A percentile compares a stretch with the other conserved stretches of the same genome.
These are phyloP conservation scores for Claviceps monticola DNA, from an alignment of 2,329 filamentous ascomycete species.

Conservation along the genomic window DNA sequence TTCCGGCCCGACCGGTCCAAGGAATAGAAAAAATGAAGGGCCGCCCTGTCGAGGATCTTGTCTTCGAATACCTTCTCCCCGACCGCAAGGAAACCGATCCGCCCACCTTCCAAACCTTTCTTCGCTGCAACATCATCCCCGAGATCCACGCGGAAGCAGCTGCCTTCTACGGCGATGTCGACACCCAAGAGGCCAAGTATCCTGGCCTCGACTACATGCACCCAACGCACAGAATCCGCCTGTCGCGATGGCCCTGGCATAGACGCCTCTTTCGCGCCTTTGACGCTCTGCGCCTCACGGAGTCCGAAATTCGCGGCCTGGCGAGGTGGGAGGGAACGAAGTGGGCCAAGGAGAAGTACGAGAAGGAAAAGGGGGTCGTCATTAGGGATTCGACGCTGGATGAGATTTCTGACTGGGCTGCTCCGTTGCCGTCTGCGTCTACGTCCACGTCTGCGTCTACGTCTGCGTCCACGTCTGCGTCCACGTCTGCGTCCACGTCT, in stretches of 20 bases:
- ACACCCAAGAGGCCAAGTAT: constrained; percentile 69
- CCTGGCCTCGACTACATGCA: constrained; percentile 69
- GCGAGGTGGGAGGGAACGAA: constrained; percentile 75
- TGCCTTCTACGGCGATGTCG: constrained; percentile 65
- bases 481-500: too few species aligned
- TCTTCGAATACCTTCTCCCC: constrained; percentile 62
- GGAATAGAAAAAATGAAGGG: constrained; percentile 47
- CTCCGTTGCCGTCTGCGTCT: constrained; percentile 8
- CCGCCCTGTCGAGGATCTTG: constrained; percentile 54
- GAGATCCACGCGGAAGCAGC: constrained; percentile 70
- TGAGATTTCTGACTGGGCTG: constrained; percentile 46
- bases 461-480: too few species aligned
- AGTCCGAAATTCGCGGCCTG: constrained; percentile 53
- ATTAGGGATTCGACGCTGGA: constrained; percentile 62
- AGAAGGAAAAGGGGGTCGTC: constrained; percentile 55
- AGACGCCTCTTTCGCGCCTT: constrained; percentile 64
- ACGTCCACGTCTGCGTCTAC: too few species aligned
- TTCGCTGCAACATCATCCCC: constrained; percentile 57
- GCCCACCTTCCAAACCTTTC: constrained; percentile 53
- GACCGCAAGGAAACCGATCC: constrained; percentile 54
- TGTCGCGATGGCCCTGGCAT: constrained; percentile 66
- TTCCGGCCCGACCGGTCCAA: neutral
- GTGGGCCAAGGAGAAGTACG: constrained; percentile 70
- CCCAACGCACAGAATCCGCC: constrained; percentile 59
- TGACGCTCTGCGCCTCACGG: constrained; percentile 53